These are phyloP conservation scores for Populus alba DNA, from an alignment of 345 rosid genomes.

Conservation along the genomic window DNA sequence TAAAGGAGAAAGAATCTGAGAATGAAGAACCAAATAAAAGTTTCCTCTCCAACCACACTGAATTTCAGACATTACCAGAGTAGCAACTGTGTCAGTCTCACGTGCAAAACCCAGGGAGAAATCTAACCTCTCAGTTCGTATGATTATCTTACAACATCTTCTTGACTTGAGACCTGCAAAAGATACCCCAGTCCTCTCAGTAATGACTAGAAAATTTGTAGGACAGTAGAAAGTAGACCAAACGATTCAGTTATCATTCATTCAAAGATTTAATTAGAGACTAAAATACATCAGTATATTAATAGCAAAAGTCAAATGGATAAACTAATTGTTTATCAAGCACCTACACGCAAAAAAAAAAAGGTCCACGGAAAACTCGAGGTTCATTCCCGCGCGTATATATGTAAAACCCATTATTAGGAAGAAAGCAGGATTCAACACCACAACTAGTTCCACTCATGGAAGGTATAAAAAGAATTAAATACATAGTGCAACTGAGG, in stretches of 20 bases:
- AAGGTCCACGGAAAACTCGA: neutral
- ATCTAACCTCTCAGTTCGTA: neutral
- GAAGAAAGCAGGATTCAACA: neutral
- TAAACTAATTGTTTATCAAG: neutral
- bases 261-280: neutral
- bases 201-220: neutral
- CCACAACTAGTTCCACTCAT: neutral
- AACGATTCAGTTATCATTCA: neutral
- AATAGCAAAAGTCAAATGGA: neutral
- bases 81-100: neutral
- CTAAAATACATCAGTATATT: neutral
- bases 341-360: neutral
- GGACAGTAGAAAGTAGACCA: neutral
- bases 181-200: neutral
- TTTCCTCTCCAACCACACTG: neutral
- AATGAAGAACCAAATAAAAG: neutral
- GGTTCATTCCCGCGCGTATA: neutral
- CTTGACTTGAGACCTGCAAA: slow-evolving; percentile 3
- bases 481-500: neutral
- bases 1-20: neutral
- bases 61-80: neutral
- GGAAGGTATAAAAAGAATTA: neutral
- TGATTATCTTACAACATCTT: neutral
- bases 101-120: neutral
- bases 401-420: neutral